Conservation (phyloP, 208 protist genomes). For the Wallacemonas rigidus region DNA sequence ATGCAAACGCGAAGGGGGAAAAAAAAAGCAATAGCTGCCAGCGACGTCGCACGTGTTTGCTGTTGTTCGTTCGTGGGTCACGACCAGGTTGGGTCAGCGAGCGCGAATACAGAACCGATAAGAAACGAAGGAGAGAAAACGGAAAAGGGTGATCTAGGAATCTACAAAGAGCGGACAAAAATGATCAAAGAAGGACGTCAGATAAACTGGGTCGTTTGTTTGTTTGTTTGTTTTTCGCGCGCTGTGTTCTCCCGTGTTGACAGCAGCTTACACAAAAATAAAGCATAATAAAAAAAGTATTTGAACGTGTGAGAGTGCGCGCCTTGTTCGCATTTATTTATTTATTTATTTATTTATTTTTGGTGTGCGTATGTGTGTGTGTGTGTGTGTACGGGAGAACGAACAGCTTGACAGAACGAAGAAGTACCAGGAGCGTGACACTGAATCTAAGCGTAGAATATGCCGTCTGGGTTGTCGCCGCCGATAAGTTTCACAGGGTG, state of each 20-base stretch:
- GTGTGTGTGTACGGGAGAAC: too few species aligned
- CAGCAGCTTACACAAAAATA: background rate
- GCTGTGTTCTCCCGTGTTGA: background rate
- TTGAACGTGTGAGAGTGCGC: too few species aligned
- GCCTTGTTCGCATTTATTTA: too few species aligned
- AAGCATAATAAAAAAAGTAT: background rate
- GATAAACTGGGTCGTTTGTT: background rate
- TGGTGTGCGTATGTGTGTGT: background rate
- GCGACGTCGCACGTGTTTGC: too few species aligned
- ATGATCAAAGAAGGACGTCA: background rate
- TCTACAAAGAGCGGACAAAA: constrained; percentile 16
- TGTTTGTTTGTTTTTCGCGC: too few species aligned
- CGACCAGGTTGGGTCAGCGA: too few species aligned
- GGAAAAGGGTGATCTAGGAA: constrained; percentile 17
- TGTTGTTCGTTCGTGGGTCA: too few species aligned
- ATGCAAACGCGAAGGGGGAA: background rate
- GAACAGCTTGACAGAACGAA: too few species aligned
- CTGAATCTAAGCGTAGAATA: too few species aligned
- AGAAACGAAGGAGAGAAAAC: background rate
- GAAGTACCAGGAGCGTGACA: too few species aligned
- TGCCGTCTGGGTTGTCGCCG: too few species aligned
- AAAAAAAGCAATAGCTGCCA: constrained; percentile 15
- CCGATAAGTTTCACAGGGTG: too few species aligned
- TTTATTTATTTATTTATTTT: constrained; percentile 1
- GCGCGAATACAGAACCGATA: background rate